Evolutionary conservation across 2,329 filamentous ascomycete species (phyloP), one percentile per base, ranked within the genome.

Genomic region (Ophiostoma sp.): DNA sequence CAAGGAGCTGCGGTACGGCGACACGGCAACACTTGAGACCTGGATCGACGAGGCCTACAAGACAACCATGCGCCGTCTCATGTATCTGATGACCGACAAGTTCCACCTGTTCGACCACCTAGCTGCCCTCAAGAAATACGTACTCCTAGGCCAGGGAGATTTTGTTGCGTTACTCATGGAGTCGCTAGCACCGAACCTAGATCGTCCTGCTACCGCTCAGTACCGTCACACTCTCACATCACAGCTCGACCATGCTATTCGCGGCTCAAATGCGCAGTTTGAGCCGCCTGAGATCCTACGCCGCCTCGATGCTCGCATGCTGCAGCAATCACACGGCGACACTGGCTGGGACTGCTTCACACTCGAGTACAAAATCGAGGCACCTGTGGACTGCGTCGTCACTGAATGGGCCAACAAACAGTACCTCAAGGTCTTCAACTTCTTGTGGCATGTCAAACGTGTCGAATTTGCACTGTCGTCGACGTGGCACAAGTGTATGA

Each of bases 311-410:
- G 94, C 95, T n/a, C 91, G 96, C 71, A 98, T 99, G 94, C 84
- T 99, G 55, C 94, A 98, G 79, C 85, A 98, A 5, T 96, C 91
- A 8, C 93, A 97, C 74, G 95, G 95, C 66, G 95, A 99, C 74
- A 98, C 97, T 67, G 95, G 95, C 65, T 99, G 95, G 95, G 95
- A 99, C 76, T 97, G 96, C 76, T 99, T 99, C 79, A 99, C 95
- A 0, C 86, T 99, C 8, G 96, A 99, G 77, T 99, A 99, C 80
- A 97, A 98, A 77, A 95, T 99, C 73, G 93, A 97, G 76, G 91
- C 94, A 1, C 95, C 95, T 0, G 91, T 97, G 38, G 95, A 99
- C 76, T 95, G 99, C 41, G 93, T 99, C 64, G 93, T 99, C 52
- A 98, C 94, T 0, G 92, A 96, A 58, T 97, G 93, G 87, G 93